A percentile compares a stretch with the other conserved stretches of the same genome.
Conservation (phyloP, 352 stramenopile genomes). For the Phytophthora pluvialis region DNA sequence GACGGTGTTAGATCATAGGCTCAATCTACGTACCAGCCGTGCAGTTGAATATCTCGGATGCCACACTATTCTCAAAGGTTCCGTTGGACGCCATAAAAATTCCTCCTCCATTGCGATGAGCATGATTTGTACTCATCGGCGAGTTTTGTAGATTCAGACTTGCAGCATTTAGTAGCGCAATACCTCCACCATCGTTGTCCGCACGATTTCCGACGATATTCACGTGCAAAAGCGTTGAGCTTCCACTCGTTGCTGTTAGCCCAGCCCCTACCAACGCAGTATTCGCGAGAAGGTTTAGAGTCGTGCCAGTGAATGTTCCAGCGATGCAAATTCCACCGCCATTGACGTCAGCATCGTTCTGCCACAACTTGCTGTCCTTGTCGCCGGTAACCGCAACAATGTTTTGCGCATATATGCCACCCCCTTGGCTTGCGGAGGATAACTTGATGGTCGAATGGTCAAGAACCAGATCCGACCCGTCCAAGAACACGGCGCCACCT, state of each 20-base stretch:
- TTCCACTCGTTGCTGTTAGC: conserved; percentile 31
- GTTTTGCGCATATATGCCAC: conserved; percentile 39
- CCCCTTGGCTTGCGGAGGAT: conserved; percentile 34
- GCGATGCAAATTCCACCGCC: conserved; percentile 35
- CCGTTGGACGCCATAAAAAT: conserved; percentile 50
- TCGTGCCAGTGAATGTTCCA: conserved; percentile 11
- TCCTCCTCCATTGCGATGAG: conserved; percentile 46
- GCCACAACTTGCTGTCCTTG: conserved; percentile 17
- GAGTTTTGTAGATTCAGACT: conserved; percentile 25
- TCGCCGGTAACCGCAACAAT: conserved; percentile 24
- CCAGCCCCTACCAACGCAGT: conserved; percentile 40
- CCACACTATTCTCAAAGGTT: conserved; percentile 31
- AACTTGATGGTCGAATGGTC: conserved; percentile 14
- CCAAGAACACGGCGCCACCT: conserved; percentile 43
- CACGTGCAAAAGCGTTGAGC: conserved; percentile 14
- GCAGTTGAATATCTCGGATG: conserved; percentile 38
- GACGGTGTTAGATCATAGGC: not conserved
- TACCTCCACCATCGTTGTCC: conserved; percentile 45
- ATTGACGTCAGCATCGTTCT: conserved; percentile 30
- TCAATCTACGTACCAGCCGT: conserved; percentile 39
- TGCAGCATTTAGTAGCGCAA: conserved; percentile 43
- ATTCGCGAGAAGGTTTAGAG: conserved; percentile 37
- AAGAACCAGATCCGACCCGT: conserved; percentile 28
- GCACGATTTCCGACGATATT: conserved; percentile 43
- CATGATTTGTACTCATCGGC: conserved; percentile 35